These are phyloP conservation scores for Cudoniella acicularis DNA, from an alignment of 495 filamentous ascomycete species.

Conservation along the genomic window DNA sequence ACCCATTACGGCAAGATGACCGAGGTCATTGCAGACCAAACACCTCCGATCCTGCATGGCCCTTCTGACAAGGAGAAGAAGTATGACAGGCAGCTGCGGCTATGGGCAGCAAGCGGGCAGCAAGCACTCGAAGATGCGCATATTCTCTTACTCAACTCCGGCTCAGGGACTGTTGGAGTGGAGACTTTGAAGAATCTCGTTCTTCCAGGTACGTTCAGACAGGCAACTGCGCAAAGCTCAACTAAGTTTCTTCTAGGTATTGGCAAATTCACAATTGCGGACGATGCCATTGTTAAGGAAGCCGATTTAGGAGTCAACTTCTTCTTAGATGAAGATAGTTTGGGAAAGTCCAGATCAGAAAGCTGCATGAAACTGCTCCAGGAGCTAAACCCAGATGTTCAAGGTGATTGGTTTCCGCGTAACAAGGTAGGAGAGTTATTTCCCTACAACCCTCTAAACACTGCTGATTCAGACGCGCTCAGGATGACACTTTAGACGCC, in stretches of 20 bases:
- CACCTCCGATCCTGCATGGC: slow-evolving; percentile 50
- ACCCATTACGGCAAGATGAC: slow-evolving; percentile 15
- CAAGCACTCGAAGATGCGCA: slow-evolving; percentile 84
- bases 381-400: slow-evolving; percentile 95
- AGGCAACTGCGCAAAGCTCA: neutral
- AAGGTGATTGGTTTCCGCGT: slow-evolving; percentile 58
- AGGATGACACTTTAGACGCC: slow-evolving; percentile 31
- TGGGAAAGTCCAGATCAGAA: slow-evolving; percentile 79
- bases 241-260: slow-evolving; percentile 53
- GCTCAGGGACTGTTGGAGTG: slow-evolving; percentile 76
- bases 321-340: slow-evolving; percentile 75
- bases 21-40: slow-evolving; percentile 34
- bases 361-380: slow-evolving; percentile 69
- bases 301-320: slow-evolving; percentile 93
- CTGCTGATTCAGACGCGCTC: neutral
- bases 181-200: slow-evolving; percentile 97
- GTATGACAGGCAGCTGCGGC: slow-evolving; percentile 91
- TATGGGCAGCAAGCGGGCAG: slow-evolving; percentile 94
- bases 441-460: neutral
- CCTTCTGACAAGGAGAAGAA: slow-evolving; percentile 86
- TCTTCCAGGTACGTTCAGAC: slow-evolving; percentile 58
- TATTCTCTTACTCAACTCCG: slow-evolving; percentile 82
- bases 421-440: slow-evolving; percentile 25
- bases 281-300: slow-evolving; percentile 71
- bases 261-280: slow-evolving; percentile 91